Percentiles rank a stretch among this genome's conserved stretches.
Evolutionary conservation across 192 early-diverging fungal species (phyloP).

Genomic region (Coemansia sp.): DNA sequence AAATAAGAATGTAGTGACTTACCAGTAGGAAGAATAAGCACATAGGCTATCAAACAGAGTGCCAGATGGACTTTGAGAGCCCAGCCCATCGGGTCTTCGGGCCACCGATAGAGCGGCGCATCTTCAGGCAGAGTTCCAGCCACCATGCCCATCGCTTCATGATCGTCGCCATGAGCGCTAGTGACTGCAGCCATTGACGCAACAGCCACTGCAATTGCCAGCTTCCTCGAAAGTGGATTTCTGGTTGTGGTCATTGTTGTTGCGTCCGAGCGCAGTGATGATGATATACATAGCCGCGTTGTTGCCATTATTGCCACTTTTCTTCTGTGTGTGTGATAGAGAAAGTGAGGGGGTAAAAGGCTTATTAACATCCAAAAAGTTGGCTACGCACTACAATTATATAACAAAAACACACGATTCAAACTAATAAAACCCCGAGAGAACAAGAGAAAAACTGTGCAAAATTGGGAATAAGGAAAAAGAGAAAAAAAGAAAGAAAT

Average conservation of each 20-base stretch:
- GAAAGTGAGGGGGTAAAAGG: no score
- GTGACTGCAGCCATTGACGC: background rate
- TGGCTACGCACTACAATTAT: background rate
- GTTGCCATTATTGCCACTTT: background rate
- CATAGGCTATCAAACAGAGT: conserved; percentile 30
- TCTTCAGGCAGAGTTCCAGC: conserved; percentile 34
- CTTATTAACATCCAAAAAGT: background rate
- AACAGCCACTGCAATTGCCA: background rate
- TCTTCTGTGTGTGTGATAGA: background rate
- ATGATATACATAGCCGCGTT: background rate
- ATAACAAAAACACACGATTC: no score
- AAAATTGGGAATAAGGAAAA: no score
- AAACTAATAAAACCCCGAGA: no score
- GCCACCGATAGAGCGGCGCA: conserved; percentile 38
- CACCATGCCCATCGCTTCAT: background rate
- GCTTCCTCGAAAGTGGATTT: no score
- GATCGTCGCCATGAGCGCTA: conserved; percentile 19
- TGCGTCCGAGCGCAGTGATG: background rate
- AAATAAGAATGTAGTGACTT: conserved; percentile 9
- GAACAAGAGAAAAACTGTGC: no score
- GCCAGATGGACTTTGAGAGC: conserved; percentile 41
- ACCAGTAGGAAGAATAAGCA: conserved; percentile 48
- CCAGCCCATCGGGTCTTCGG: conserved; percentile 45
- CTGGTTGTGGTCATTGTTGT: background rate
- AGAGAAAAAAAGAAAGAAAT: no score